Evolutionary conservation across 352 stramenopile genomes (phyloP), one percentile per base, ranked within the genome.

Genomic region (Phytophthora palmivora): DNA sequence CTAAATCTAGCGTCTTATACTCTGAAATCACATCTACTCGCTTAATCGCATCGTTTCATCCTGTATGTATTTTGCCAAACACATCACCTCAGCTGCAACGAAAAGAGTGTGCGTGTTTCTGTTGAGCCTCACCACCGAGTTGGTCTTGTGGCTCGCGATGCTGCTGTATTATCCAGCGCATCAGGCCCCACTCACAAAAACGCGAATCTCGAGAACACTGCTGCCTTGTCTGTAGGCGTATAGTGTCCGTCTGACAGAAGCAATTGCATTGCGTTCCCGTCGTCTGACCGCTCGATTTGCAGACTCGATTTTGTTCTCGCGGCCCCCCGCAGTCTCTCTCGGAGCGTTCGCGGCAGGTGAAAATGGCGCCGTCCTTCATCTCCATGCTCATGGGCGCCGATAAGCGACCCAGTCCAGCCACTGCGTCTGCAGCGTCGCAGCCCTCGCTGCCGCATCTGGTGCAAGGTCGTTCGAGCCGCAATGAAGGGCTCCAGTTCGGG

Each of bases 351-450:
- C 49, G 34, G 44, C 49, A 65, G 58, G 44, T 28, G 30, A 66
- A 30, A 24, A 88, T 88, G 78, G 61, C 78, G 65, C 76, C 78
- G 54, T 85, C 78, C 54, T 88, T 88, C 62, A 74, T 88, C 48
- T 81, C 78, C 30, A 74, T 80, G 75, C 71, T 88, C 51, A 82
- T 88, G 72, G 49, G 48, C 50, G 58, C 51, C 42, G 58, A 74
- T 44, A 70, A 70, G 56, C 49, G 44, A 16, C 43, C 38, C 16
- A 49, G 51, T 28, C 48, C 42, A 6, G 26, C 6, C 10, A 33
- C 49, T 16, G 39, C 26, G 34, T 18, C 19, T 12, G 26, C n/a
- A 10, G 16, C 32, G 12, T 11, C 43, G 32, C 22, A 59, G 16
- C 26, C 46, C 4, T 34, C 58, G 18, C 68, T 72, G 28, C 72